phyloP scores from a whole-genome alignment of 2,329 filamentous ascomycete species.

The Penicillium crustosum region DNA sequence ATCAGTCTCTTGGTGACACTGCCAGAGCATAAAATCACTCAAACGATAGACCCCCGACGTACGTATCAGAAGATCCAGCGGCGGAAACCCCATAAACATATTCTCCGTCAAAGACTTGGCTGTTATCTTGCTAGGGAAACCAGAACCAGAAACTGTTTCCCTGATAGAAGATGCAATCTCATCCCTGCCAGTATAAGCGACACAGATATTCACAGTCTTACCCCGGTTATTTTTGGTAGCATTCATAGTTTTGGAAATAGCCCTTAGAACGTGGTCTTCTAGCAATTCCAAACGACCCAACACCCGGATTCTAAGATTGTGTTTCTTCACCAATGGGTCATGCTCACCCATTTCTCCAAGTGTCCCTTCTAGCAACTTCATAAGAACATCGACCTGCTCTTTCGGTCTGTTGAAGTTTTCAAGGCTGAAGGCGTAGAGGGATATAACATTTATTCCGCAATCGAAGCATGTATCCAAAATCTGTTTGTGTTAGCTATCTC shows the following conservation, averaged over 20 bases:
- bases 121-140: background rate
- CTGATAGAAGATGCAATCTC: background rate
- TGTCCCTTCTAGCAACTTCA: background rate
- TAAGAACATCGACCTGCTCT: conserved; percentile 10
- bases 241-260: background rate
- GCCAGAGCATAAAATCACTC: conserved; percentile 5
- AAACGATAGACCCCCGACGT: background rate
- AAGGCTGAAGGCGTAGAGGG: conserved; percentile 17
- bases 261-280: background rate
- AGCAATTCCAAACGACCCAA: background rate
- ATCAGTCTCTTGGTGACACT: conserved; percentile 1
- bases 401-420: conserved; percentile 17
- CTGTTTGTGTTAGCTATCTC: background rate
- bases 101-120: background rate
- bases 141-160: background rate
- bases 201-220: background rate
- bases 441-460: conserved; percentile 3
- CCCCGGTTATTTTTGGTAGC: background rate
- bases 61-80: background rate
- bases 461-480: background rate
- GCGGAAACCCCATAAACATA: background rate
- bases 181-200: background rate
- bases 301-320: background rate
- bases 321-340: background rate
- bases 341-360: background rate